Evolutionary conservation across 1,284 basidiomycete species (phyloP).

Genomic region (Cutaneotrichosporon cyanovorans): DNA sequence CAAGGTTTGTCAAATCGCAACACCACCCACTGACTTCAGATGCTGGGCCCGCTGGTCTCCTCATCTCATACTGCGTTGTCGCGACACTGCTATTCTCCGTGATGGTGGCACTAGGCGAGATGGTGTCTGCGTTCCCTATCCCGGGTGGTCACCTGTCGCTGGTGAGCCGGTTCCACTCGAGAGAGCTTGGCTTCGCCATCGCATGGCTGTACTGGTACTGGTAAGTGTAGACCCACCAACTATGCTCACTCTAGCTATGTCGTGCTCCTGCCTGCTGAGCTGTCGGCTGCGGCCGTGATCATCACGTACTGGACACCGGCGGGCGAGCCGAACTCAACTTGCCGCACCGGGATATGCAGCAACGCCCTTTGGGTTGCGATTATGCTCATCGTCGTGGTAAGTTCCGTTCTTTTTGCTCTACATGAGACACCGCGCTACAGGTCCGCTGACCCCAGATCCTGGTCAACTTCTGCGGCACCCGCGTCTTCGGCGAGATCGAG

Average conservation of each 20-base stretch:
- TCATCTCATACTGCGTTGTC: slow-evolving; percentile 27
- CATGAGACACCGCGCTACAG: not conserved
- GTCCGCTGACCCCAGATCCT: not conserved
- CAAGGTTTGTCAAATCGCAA: slow-evolving; percentile 1
- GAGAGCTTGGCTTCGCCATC: slow-evolving; percentile 65
- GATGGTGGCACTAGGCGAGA: slow-evolving; percentile 48
- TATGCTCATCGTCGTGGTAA: slow-evolving; percentile 52
- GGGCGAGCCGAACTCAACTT: slow-evolving; percentile 7
- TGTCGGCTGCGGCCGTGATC: slow-evolving; percentile 68
- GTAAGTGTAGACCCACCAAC: slow-evolving; percentile 41
- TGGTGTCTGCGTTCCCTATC: slow-evolving; percentile 47
- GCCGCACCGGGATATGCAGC: slow-evolving; percentile 43
- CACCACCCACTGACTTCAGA: slow-evolving; percentile 17
- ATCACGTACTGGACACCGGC: slow-evolving; percentile 60
- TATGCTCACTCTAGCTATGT: slow-evolving; percentile 22
- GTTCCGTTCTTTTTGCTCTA: not conserved
- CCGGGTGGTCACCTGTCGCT: slow-evolving; percentile 68
- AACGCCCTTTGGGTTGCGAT: slow-evolving; percentile 34
- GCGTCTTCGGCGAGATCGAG: slow-evolving; percentile 42
- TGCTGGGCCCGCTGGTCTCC: slow-evolving; percentile 44
- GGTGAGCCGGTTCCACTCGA: slow-evolving; percentile 55
- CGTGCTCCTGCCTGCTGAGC: slow-evolving; percentile 65
- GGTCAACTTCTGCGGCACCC: slow-evolving; percentile 39
- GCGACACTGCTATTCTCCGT: slow-evolving; percentile 43
- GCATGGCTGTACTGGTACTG: slow-evolving; percentile 80